A percentile compares a stretch with the other conserved stretches of the same genome.
Conservation (phyloP, 208 protist genomes). For the Trypanosomatidae sp. region DNA sequence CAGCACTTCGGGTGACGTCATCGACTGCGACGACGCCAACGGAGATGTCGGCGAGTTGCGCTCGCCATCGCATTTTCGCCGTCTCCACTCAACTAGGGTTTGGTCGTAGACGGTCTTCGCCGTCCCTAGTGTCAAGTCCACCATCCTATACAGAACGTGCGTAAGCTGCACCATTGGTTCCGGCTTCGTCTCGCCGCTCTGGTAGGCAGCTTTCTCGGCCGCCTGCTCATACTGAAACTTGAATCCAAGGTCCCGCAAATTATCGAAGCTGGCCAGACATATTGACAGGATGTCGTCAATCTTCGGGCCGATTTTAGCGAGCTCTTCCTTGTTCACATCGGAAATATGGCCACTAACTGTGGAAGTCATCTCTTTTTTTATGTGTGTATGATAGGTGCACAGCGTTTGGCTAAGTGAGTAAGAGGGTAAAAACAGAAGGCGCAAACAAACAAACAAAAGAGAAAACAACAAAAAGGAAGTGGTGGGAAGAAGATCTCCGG, state of each 20-base stretch:
- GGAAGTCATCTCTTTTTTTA: no score
- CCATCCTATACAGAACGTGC: constrained; percentile 67
- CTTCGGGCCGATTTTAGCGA: constrained; percentile 52
- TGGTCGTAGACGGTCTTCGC: constrained; percentile 44
- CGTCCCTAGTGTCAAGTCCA: constrained; percentile 54
- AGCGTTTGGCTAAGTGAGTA: no score
- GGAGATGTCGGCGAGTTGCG: constrained; percentile 7
- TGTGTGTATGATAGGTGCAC: no score
- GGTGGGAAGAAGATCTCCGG: no score
- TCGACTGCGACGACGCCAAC: constrained; percentile 15
- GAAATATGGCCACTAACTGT: constrained; percentile 19
- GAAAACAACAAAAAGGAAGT: no score
- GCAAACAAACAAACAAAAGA: no score
- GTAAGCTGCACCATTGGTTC: constrained; percentile 62
- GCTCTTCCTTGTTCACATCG: constrained; percentile 44
- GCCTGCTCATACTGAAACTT: constrained; percentile 88
- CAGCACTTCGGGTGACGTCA: constrained; percentile 38
- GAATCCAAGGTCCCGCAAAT: constrained; percentile 46
- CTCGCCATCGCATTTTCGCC: constrained; percentile 26
- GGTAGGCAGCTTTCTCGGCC: constrained; percentile 68
- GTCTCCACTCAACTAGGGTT: constrained; percentile 26
- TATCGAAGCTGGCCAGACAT: constrained; percentile 50
- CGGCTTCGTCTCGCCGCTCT: constrained; percentile 30
- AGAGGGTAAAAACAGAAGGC: no score
- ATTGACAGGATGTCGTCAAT: constrained; percentile 67